Conservation (phyloP, 1,139 yeast species). For the Taiozyma onychis region DNA sequence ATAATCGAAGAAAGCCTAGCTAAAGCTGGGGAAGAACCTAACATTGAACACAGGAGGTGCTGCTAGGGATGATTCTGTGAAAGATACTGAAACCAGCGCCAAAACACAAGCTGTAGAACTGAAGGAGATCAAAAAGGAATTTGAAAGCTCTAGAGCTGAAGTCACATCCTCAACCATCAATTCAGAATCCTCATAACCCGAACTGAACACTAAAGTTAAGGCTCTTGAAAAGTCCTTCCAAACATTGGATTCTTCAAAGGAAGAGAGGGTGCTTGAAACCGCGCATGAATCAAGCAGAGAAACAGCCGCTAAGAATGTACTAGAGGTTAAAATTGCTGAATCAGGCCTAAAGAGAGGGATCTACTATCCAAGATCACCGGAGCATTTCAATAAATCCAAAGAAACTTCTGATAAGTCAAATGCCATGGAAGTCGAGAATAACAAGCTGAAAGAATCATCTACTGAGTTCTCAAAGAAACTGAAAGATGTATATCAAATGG, state of each 20-base stretch:
- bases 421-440: neutral
- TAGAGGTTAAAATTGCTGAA: slow-evolving; percentile 4
- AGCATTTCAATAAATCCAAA: neutral
- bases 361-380: neutral
- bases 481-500: neutral
- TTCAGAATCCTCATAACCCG: neutral
- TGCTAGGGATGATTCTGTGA: neutral
- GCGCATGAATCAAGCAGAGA: neutral
- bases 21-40: slow-evolving; percentile 1
- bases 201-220: neutral
- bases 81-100: neutral
- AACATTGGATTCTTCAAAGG: neutral
- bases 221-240: neutral
- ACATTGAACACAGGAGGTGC: neutral
- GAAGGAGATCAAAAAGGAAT: neutral
- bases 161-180: neutral
- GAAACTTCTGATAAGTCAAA: neutral
- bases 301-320: slow-evolving; percentile 1
- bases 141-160: slow-evolving; percentile 10
- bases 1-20: neutral
- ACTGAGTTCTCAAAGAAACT: neutral
- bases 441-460: slow-evolving; percentile 5
- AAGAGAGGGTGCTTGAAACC: neutral
- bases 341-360: neutral
- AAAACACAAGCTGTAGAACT: neutral